Percentiles rank a stretch among this genome's conserved stretches.
Evolutionary conservation across 257 asterid genomes (phyloP).

Genomic region (Avicennia marina): DNA sequence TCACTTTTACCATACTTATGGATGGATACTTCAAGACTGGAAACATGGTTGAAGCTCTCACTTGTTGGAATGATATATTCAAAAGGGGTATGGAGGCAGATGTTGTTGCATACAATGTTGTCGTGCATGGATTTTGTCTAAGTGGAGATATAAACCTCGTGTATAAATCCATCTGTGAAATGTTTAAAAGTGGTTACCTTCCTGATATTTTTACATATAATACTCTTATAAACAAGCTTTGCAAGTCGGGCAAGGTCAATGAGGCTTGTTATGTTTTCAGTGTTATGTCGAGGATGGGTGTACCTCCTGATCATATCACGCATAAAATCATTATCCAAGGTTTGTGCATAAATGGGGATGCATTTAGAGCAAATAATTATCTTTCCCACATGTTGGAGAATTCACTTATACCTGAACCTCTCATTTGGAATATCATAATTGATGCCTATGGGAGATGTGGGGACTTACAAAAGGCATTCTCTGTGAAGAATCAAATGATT

Average conservation of each 20-base stretch:
- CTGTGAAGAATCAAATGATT: slow-evolving; percentile 54
- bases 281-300: slow-evolving; percentile 74
- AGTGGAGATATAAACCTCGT: slow-evolving; percentile 38
- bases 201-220: slow-evolving; percentile 72
- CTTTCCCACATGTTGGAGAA: slow-evolving; percentile 50
- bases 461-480: slow-evolving; percentile 40
- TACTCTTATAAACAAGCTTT: slow-evolving; percentile 57
- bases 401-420: slow-evolving; percentile 50
- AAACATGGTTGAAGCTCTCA: slow-evolving; percentile 44
- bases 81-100: slow-evolving; percentile 40
- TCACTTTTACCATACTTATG: slow-evolving; percentile 73
- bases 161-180: slow-evolving; percentile 39
- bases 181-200: slow-evolving; percentile 63
- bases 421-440: slow-evolving; percentile 70
- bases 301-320: slow-evolving; percentile 60
- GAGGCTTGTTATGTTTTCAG: slow-evolving; percentile 69
- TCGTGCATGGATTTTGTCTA: slow-evolving; percentile 58
- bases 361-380: slow-evolving; percentile 42
- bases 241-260: slow-evolving; percentile 50
- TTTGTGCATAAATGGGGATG: slow-evolving; percentile 49
- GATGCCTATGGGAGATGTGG: slow-evolving; percentile 63
- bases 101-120: slow-evolving; percentile 71
- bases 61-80: slow-evolving; percentile 45
- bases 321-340: slow-evolving; percentile 73
- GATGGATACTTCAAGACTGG: slow-evolving; percentile 71